These are phyloP conservation scores for Fusarium sp. DNA, from an alignment of 2,329 filamentous ascomycete genomes.

Conservation along the genomic window DNA sequence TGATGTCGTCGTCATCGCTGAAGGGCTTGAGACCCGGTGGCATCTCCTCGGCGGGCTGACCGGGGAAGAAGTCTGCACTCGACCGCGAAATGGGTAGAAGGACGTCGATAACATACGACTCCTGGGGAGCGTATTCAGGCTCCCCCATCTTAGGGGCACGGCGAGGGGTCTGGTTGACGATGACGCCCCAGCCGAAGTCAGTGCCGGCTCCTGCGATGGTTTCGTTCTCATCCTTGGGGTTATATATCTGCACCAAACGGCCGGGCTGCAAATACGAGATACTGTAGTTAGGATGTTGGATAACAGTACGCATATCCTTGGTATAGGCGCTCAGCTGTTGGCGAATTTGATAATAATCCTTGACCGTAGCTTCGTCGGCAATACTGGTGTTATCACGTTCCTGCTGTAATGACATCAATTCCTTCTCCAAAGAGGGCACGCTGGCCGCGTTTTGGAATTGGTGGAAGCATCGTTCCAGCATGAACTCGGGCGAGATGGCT, in stretches of 20 bases:
- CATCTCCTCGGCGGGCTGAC: constrained; percentile 58
- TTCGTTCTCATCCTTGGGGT: constrained; percentile 65
- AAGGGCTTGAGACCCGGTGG: constrained; percentile 68
- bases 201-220: constrained; percentile 52
- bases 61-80: constrained; percentile 59
- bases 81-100: constrained; percentile 72
- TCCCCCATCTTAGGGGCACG: constrained; percentile 74
- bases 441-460: constrained; percentile 97
- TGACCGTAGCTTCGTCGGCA: constrained; percentile 86
- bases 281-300: constrained; percentile 91
- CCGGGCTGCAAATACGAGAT: constrained; percentile 87
- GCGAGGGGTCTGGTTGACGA: constrained; percentile 79
- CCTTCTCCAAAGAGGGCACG: constrained; percentile 85
- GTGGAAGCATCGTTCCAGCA: constrained; percentile 98
- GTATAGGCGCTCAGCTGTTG: constrained; percentile 86
- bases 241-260: constrained; percentile 88
- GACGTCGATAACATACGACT: constrained; percentile 86
- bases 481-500: constrained; percentile 97
- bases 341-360: constrained; percentile 92
- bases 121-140: constrained; percentile 77
- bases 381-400: constrained; percentile 81
- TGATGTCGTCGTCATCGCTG: constrained; percentile 47
- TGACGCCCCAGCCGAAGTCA: constrained; percentile 95
- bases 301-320: constrained; percentile 90
- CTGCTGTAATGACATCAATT: constrained; percentile 81